Base-by-base conservation (phyloP, 1,284 basidiomycete genomes). In the Phylloporus gajari region DNA sequence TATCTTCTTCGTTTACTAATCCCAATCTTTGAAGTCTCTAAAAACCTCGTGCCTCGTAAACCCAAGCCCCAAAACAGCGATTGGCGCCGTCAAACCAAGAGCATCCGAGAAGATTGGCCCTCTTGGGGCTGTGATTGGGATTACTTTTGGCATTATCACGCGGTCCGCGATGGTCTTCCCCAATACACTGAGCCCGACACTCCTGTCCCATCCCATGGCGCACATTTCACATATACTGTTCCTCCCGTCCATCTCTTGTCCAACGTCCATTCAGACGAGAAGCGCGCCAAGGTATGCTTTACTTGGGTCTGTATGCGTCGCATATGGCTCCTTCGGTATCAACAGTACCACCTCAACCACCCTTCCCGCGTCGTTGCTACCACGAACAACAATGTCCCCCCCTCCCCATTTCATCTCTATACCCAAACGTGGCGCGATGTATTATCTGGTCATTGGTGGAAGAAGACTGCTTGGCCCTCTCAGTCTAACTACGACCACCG, bases 101-200 rank as follows among this genome's bases (percentile, higher is more conserved):
- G 44, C 21, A 46, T 46, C 21, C 44, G 44, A 19, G 44, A 46
- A 6, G 44, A 21, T 21, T 46, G 44, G 44, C 44, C 71, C 0
- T 0, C 42, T 1, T 72, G 70, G 70, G 70, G 70, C 0, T 72
- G 71, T 15, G 65, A 72, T 15, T 72, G 71, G 71, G 70, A 72
- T 23, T 72, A 46, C 21, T 46, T 46, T 46, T 46, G 44, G 44
- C 44, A 46, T 23, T 46, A 46, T 21, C 44, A 46, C 21, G 44
- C 44, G 6, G 19, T 23, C 21, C 21, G 44, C 7, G 44, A 46
- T 23, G 44, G 70, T 1, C 30, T 71, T 1, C 70, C 69, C 9
- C 17, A 68, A 63, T 51, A 62, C 11, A 46, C 42, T 2, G 15
- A 46, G 12, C 44, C 44, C 2, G 44, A 46, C 9, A n/a, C 42